Base-by-base conservation (phyloP, 768 basidiomycete species). In the Pleurotus pulmonarius region DNA sequence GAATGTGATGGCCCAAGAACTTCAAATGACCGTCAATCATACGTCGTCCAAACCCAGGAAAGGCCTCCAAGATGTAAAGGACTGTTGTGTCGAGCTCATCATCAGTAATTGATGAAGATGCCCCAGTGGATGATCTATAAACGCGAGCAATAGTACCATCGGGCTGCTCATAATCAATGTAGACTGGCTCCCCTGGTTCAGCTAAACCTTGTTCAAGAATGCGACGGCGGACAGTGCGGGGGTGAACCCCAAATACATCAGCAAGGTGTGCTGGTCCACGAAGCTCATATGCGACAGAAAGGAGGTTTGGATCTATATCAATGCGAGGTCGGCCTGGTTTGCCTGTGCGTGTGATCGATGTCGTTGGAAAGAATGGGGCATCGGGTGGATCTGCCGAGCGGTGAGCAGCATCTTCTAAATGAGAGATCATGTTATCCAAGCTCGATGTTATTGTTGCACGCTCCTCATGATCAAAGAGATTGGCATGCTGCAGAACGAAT, bases 11-110 rank as follows among this genome's bases (percentile, higher is more conserved):
- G 1, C 63, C 66, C 9, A 60, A 22, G 5, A 46, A 40, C 13
- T 40, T 43, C 2, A 70, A 56, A 41, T 59, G 46, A 0, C 65
- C 69, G 45, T 56, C 46, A 13, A 69, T 61, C 65, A 69, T 67
- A 1, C 60, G 22, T 18, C 57, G 44, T 11, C 65, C 67, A 60
- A 65, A 66, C 2, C 59, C 55, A 6, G 68, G 67, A 47, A 71
- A 71, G n/a, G 54, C 48, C 5, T 62, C 34, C 12, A 62, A 61
- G 15, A 69, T 68, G 4, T 56, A 24, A 11, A 47, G 18, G n/a
- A 71, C 57, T 8, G 60, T 20, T 8, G 9, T 20, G 45, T 70
- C 68, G 2, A 71, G 56, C 37, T 69, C 65, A 0, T 63, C 48
- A 34, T 70, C 67, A 4, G 58, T 61, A 8, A 63, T 39, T 8